Base-by-base conservation (phyloP, 2,329 filamentous ascomycete species). In the Cryphonectria naterciae region DNA sequence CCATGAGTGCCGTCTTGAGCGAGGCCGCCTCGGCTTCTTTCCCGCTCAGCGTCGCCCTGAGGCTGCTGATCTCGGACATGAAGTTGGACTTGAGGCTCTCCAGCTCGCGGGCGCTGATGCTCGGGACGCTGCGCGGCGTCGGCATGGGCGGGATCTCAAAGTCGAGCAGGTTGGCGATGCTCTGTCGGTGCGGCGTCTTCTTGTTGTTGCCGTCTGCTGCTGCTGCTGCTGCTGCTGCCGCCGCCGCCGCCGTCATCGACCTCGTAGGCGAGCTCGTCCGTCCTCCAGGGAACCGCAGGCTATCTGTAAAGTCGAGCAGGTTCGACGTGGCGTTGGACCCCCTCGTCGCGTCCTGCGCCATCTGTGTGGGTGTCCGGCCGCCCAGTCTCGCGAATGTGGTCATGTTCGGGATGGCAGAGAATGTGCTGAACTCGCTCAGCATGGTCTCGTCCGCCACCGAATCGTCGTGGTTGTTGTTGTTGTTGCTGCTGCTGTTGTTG, bases 131-230 rank as follows among this genome's bases (percentile, higher is more conserved):
- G 73, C 95, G 91, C 19, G 96, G 96, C 0, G 96, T 98, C 1
- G 95, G 94, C 75, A 94, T 90, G 0, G 95, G 94, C n/a, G 95
- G 94, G 13, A 98, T 92, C 77, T 98, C 96, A 78, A 97, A 96
- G 80, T 97, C 94, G 63, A 97, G 88, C 60, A 96, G 87, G 77
- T 92, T 93, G 46, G 89, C 85, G 75, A 93, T 74, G 72, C 74
- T 89, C 62, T 80, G 82, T 28, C 83, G 84, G 68, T 83, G 82
- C 3, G 88, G 87, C 0, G 88, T 88, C 7, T 80, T 80, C 19
- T 77, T 75, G 7, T 11, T n/a, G 46, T 11, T n/a, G 46, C 46
- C 46, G 10, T 49, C 46, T 49, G 46, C 46, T n/a, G 46, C 46
- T 10, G 19, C 46, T 1, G 43, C 43, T 1, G 43, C 43, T 1